These are phyloP conservation scores for Dillenia turbinata DNA, from an alignment of 164 flowering plant genomes.

Conservation along the genomic window DNA sequence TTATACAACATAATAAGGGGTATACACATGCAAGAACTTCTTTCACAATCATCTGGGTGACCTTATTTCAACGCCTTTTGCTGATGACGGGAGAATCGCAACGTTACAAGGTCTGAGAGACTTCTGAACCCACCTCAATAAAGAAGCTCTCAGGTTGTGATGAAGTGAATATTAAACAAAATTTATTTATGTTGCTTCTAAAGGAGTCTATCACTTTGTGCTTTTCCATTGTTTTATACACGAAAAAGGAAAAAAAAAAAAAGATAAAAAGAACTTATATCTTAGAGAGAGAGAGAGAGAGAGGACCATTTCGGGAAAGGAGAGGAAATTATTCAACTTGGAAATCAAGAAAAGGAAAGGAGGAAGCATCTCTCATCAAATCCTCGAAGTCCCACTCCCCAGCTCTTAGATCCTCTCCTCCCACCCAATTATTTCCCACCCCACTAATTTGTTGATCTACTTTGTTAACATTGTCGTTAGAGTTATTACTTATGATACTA, in stretches of 20 bases:
- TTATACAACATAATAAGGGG: constrained; percentile 5
- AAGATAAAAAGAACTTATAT: background rate
- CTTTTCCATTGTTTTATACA: background rate
- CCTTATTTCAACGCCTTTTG: background rate
- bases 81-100: background rate
- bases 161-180: background rate
- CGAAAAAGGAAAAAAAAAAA: background rate
- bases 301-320: background rate
- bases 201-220: background rate
- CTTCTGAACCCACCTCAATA: background rate
- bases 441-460: constrained; percentile 19
- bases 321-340: constrained; percentile 29
- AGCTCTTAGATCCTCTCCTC: constrained; percentile 52
- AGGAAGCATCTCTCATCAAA: constrained; percentile 68
- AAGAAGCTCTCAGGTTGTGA: too few species aligned
- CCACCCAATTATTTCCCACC: constrained; percentile 37
- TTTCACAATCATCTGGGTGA: background rate
- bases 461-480: constrained; percentile 20
- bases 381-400: constrained; percentile 87
- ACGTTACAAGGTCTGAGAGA: background rate
- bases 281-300: background rate
- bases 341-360: constrained; percentile 67
- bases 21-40: constrained; percentile 10
- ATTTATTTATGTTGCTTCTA: background rate
- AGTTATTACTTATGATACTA: constrained; percentile 9